Evolutionary conservation across 495 filamentous ascomycete species (phyloP).

Genomic region (Sabuloglossum arenarium): DNA sequence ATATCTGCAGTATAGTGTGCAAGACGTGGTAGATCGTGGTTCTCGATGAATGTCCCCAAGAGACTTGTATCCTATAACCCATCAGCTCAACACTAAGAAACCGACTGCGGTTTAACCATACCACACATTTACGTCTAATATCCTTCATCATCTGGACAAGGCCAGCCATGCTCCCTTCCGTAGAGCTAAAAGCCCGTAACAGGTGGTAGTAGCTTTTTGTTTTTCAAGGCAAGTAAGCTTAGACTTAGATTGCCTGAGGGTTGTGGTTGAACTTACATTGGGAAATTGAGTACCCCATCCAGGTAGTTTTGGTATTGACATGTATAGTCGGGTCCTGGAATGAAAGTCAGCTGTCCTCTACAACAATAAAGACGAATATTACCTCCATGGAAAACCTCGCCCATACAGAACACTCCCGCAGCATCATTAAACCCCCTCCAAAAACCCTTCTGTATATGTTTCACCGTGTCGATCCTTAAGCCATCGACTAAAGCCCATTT

Average conservation of each 20-base stretch:
- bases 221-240: too few relatives aligned
- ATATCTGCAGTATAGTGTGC: conserved; percentile 30
- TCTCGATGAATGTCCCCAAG: conserved; percentile 57
- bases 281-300: conserved; percentile 50
- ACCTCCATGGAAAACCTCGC: conserved; percentile 48
- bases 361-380: too few relatives aligned
- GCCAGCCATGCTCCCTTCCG: conserved; percentile 31
- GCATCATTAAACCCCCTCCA: conserved; percentile 40
- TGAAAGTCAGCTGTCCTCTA: too few relatives aligned
- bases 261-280: conserved; percentile 22
- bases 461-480: conserved; percentile 55
- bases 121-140: conserved; percentile 28
- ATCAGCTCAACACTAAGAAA: too few relatives aligned
- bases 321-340: conserved; percentile 23
- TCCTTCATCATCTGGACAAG: conserved; percentile 37
- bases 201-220: conserved; percentile 42
- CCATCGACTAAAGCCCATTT: conserved; percentile 33
- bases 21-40: conserved; percentile 58
- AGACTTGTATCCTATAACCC: conserved; percentile 20
- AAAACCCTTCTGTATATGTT: conserved; percentile 50
- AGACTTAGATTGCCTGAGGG: background rate
- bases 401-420: conserved; percentile 48
- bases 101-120: background rate
- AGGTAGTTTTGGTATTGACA: conserved; percentile 44
- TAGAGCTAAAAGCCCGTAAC: conserved; percentile 37